These are phyloP conservation scores for Cryphonectria radicalis DNA, from an alignment of 2,329 filamentous ascomycete genomes.

Conservation along the genomic window DNA sequence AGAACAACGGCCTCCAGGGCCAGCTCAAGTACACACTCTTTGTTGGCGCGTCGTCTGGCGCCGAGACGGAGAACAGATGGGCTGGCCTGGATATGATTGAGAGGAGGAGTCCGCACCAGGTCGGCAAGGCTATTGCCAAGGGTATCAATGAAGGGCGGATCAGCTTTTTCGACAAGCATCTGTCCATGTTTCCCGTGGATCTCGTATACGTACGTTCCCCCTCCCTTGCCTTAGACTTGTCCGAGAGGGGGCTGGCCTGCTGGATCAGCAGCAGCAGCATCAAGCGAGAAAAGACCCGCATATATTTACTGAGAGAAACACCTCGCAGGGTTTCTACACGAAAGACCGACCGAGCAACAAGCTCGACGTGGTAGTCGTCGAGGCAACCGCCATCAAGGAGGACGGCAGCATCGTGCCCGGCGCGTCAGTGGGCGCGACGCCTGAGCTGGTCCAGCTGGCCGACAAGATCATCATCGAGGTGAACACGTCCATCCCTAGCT, in stretches of 20 bases:
- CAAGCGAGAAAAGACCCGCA: too few species aligned
- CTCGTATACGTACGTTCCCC: conserved; percentile 69
- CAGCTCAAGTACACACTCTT: conserved; percentile 86
- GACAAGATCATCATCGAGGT: conserved; percentile 94
- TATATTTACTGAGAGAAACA: conserved; percentile 24
- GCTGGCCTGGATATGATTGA: conserved; percentile 90
- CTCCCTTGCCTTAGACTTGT: not conserved
- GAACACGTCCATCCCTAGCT: conserved; percentile 82
- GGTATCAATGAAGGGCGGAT: conserved; percentile 89
- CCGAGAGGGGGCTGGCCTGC: not conserved
- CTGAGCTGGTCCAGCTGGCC: conserved; percentile 86
- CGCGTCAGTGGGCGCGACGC: conserved; percentile 82
- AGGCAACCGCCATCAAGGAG: conserved; percentile 84
- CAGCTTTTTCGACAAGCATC: conserved; percentile 91
- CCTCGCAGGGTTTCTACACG: conserved; percentile 73
- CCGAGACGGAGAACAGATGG: conserved; percentile 92
- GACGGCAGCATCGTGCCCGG: conserved; percentile 89
- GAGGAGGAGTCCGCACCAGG: conserved; percentile 81
- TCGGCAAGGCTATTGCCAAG: conserved; percentile 87
- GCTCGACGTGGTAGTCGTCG: conserved; percentile 82
- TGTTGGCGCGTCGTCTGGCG: conserved; percentile 86
- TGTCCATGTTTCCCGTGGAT: conserved; percentile 90
- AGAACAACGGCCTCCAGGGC: conserved; percentile 82
- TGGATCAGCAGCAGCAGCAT: not conserved
- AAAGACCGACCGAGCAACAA: conserved; percentile 74